Evolutionary conservation across 2,329 filamentous ascomycete species (phyloP).

Genomic region (Pseudogymnoascus sp.): DNA sequence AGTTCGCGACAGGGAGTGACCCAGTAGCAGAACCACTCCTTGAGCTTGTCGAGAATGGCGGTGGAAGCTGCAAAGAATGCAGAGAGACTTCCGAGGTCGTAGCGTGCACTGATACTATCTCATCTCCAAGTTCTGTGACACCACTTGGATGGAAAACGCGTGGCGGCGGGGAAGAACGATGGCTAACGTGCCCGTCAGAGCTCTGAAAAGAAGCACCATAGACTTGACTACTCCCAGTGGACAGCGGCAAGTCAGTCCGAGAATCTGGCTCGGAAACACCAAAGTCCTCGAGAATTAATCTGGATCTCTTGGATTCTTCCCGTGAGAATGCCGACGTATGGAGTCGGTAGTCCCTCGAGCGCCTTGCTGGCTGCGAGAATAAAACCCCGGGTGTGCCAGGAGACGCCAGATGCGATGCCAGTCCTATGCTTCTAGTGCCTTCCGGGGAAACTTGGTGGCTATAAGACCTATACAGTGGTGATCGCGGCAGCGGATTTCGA

Average conservation of each 20-base stretch:
- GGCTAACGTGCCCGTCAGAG: background rate
- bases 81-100: background rate
- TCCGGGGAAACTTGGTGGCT: conserved; percentile 28
- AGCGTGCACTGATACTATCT: background rate
- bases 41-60: conserved; percentile 25
- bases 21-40: conserved; percentile 21
- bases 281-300: conserved; percentile 23
- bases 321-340: conserved; percentile 31
- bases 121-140: background rate
- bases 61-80: conserved; percentile 18
- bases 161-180: conserved; percentile 1
- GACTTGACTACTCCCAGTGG: background rate
- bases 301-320: conserved; percentile 27
- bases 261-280: background rate
- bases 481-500: conserved; percentile 24
- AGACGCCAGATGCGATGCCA: conserved; percentile 22
- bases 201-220: background rate
- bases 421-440: conserved; percentile 17
- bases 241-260: background rate
- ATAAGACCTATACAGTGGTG: conserved; percentile 28
- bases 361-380: conserved; percentile 26
- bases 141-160: background rate
- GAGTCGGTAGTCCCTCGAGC: conserved; percentile 25
- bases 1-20: conserved; percentile 15
- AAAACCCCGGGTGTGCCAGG: conserved; percentile 26